Evolutionary conservation across 1,284 basidiomycete species (phyloP).

Genomic region (Baeospora myosura): DNA sequence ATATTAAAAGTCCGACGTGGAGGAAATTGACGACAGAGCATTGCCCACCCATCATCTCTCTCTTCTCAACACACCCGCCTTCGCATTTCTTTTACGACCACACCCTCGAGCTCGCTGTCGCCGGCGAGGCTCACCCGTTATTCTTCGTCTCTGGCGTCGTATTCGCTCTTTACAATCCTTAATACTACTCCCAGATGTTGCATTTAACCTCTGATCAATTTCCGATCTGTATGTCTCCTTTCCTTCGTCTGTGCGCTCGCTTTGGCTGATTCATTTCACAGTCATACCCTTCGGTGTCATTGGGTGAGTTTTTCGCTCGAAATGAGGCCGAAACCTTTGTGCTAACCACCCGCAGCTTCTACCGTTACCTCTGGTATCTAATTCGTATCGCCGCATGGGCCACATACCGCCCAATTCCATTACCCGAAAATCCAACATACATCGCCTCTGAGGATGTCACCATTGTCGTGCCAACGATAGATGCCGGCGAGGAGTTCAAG

Average conservation of each 20-base stretch:
- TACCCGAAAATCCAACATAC: slow-evolving; percentile 85
- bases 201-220: slow-evolving; percentile 11
- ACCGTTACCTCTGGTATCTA: slow-evolving; percentile 85
- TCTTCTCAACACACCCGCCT: no score
- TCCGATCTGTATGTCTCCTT: not conserved
- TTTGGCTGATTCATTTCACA: not conserved
- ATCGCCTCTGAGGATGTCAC: slow-evolving; percentile 85
- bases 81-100: no score
- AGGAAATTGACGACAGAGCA: no score
- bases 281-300: slow-evolving; percentile 1
- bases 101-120: no score
- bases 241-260: not conserved
- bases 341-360: slow-evolving; percentile 45
- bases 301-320: not conserved
- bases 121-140: no score
- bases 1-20: no score
- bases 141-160: no score
- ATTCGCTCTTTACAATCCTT: not conserved
- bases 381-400: slow-evolving; percentile 71
- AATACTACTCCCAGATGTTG: not conserved
- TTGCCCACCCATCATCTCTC: no score
- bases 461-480: slow-evolving; percentile 89
- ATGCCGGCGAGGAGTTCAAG: slow-evolving; percentile 90
- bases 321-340: not conserved
- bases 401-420: slow-evolving; percentile 77